Conservation (phyloP, 176 grass and related monocot species). For the Lolium rigidum region DNA sequence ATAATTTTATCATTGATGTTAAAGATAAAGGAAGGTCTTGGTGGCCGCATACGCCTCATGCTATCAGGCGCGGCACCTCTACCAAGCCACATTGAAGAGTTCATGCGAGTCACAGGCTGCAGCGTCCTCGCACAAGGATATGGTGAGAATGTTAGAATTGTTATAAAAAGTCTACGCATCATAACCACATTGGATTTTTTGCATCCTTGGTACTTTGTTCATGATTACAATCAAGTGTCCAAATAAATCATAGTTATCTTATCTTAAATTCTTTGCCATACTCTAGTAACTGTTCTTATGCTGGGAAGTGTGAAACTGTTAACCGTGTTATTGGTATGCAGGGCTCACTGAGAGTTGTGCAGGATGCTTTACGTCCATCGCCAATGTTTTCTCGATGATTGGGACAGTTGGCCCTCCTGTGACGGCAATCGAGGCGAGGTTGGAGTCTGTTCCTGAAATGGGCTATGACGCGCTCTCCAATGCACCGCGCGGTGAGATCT, state of each 20-base stretch:
- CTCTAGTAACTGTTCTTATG: not conserved
- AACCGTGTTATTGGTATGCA: slow-evolving; percentile 40
- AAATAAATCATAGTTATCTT: slow-evolving; percentile 5
- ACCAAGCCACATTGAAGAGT: slow-evolving; percentile 74
- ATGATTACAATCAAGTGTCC: not conserved
- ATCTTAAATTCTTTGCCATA: not conserved
- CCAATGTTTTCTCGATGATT: slow-evolving; percentile 82
- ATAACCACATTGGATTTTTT: slow-evolving; percentile 23
- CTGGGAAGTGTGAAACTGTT: not conserved
- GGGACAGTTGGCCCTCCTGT: slow-evolving; percentile 83
- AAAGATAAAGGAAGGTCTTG: slow-evolving; percentile 85
- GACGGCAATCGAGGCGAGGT: slow-evolving; percentile 73
- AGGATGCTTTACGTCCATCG: slow-evolving; percentile 90
- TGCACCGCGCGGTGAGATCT: slow-evolving; percentile 81
- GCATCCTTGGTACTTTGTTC: not conserved
- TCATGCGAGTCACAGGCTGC: slow-evolving; percentile 78
- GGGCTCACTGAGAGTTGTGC: slow-evolving; percentile 90
- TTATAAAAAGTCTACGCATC: not conserved
- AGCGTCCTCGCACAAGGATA: slow-evolving; percentile 94
- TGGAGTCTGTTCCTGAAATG: slow-evolving; percentile 89
- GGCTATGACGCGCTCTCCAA: slow-evolving; percentile 71
- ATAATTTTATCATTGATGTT: not conserved
- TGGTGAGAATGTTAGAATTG: slow-evolving; percentile 51
- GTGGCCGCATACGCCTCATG: slow-evolving; percentile 77
- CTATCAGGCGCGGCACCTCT: slow-evolving; percentile 89